phyloP scores from a whole-genome alignment of 352 stramenopile species.

The Globisporangium emineosum region DNA sequence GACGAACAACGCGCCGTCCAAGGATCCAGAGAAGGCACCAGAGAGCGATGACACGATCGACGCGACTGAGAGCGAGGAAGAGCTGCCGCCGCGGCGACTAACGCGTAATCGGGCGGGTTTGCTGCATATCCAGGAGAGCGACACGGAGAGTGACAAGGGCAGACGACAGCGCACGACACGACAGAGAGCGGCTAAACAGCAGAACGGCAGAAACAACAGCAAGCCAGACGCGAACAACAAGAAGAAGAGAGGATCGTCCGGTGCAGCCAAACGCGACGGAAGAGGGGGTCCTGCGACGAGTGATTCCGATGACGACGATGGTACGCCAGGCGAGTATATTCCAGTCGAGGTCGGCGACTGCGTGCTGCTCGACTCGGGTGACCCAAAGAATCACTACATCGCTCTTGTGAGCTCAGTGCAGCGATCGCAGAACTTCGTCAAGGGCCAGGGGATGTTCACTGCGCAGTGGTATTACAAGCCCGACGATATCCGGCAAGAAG shows the following conservation, averaged over 20 bases:
- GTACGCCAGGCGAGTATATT: slow-evolving; percentile 52
- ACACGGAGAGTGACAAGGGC: slow-evolving; percentile 15
- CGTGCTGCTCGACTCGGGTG: slow-evolving; percentile 73
- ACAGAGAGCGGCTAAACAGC: slow-evolving; percentile 2
- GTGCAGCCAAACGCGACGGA: neutral
- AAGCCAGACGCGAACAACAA: neutral
- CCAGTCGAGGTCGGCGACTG: slow-evolving; percentile 73
- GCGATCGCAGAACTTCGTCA: slow-evolving; percentile 47
- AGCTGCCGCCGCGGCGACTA: neutral
- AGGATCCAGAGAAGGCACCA: neutral
- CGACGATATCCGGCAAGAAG: slow-evolving; percentile 63
- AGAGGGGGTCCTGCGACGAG: neutral
- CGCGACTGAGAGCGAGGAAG: neutral
- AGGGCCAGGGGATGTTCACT: slow-evolving; percentile 52
- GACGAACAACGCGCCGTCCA: too few relatives aligned
- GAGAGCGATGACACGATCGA: neutral
- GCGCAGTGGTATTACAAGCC: slow-evolving; percentile 87
- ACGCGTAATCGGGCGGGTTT: slow-evolving; percentile 4
- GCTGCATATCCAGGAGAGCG: slow-evolving; percentile 9
- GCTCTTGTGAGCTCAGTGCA: slow-evolving; percentile 76
- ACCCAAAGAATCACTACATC: slow-evolving; percentile 60
- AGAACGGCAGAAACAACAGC: neutral
- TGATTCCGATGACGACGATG: slow-evolving; percentile 48
- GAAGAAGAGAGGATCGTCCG: slow-evolving; percentile 7
- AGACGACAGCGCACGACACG: slow-evolving; percentile 5